Evolutionary conservation across 2,329 filamentous ascomycete species (phyloP), one percentile per base, ranked within the genome.

Genomic region (Colletotrichum sp.): DNA sequence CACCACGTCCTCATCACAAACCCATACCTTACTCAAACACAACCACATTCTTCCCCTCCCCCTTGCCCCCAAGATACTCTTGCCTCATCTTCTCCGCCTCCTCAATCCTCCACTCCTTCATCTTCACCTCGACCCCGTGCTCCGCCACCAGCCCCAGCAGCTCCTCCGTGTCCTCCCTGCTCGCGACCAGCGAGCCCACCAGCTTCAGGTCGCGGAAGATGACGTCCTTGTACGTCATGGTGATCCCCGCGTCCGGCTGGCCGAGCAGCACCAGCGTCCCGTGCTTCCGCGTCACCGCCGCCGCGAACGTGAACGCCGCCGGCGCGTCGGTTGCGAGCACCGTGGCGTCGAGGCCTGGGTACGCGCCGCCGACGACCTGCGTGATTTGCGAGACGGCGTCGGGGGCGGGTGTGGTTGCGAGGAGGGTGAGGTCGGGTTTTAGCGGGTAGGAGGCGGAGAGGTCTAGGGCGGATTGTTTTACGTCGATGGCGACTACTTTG

Each of bases 381-480:
- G 71, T 21, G 26, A 78, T 77, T 14, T 57, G 16, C 21, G 28
- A 9, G 26, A 71, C n/a, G 21, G 59, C 81, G 43, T 83, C 79
- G 24, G 76, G 28, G 7, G 80, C 76, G 18, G 72, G 77, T 32
- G 77, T 67, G 9, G 81, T 82, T 18, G 81, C 65, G 4, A 83
- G 79, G 78, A 83, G 80, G 76, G 81, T 80, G 13, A 64, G 18
- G 32, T 71, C 68, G 5, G 65, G 63, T 14, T 75, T 77, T 2
- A 59, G 67, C 3, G 24, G 24, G 28, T 78, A 77, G 2, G 72
- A 75, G 34, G 36, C 24, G n/a, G 61, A 34, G 7, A 77, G 34
- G 16, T 77, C 71, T 9, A 77, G 68, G 1, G 69, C 73, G 65
- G 64, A 64, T 30, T 77, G 72, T 13, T 72, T 72, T n/a, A 72